phyloP scores from a whole-genome alignment of 164 flowering plant species.

The Berberis vulgaris region DNA sequence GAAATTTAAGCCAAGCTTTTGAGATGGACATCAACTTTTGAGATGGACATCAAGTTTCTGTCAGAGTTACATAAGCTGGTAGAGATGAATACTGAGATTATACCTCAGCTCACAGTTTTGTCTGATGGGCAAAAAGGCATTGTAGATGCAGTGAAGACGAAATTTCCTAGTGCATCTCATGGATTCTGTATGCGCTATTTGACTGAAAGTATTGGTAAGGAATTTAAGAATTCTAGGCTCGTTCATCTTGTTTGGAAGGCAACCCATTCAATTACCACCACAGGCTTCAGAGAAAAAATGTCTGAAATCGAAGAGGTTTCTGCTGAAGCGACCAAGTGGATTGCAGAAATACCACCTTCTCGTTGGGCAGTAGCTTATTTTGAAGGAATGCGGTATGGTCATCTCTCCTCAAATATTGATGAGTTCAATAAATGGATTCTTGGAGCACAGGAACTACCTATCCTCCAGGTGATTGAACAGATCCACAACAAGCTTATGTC shows the following conservation, averaged over 20 bases:
- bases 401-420: not conserved
- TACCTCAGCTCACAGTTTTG: not conserved
- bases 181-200: constrained; percentile 1
- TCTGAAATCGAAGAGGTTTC: constrained; percentile 1
- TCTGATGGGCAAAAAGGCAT: constrained; percentile 4
- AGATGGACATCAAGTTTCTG: constrained; percentile 1
- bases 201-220: not conserved
- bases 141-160: constrained; percentile 3
- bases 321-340: constrained; percentile 3
- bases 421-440: constrained; percentile 35
- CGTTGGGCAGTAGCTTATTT: constrained; percentile 1
- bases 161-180: constrained; percentile 3
- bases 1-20: too few relatives aligned
- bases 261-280: not conserved
- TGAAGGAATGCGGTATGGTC: constrained; percentile 3
- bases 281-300: not conserved
- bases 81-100: constrained; percentile 2
- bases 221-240: not conserved
- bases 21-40: not conserved
- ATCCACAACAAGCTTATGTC: constrained; percentile 46
- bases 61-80: constrained; percentile 3
- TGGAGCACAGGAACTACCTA: constrained; percentile 66
- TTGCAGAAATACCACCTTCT: not conserved
- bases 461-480: constrained; percentile 66
- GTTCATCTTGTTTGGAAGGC: constrained; percentile 2